Percentiles rank a stretch among this genome's conserved stretches.
Evolutionary conservation across 306 rosid species (phyloP).

Genomic region (Nissolia schottii): DNA sequence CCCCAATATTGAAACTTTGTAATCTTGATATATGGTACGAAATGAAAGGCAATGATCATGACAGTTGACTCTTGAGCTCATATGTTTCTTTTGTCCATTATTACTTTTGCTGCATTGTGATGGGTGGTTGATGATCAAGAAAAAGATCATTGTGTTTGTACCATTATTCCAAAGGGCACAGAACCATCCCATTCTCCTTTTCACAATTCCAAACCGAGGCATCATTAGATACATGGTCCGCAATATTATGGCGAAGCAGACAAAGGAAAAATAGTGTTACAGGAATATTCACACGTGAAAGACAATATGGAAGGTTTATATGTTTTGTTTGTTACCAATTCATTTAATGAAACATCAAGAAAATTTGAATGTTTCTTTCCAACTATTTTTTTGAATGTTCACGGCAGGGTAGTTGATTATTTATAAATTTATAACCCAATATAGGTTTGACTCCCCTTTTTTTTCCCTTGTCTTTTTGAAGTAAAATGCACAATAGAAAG

Average conservation of each 20-base stretch:
- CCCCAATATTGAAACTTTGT: background rate
- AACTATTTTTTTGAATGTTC: constrained; percentile 10
- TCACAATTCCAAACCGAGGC: constrained; percentile 18
- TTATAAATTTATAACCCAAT: background rate
- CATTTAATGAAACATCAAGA: constrained; percentile 8
- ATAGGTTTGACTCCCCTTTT: constrained; percentile 8
- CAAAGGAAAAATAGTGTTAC: background rate
- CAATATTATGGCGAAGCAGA: constrained; percentile 22
- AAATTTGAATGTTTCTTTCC: constrained; percentile 21
- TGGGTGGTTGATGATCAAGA: constrained; percentile 26
- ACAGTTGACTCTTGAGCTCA: constrained; percentile 16
- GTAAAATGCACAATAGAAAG: background rate
- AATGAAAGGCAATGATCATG: constrained; percentile 19
- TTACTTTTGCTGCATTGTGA: constrained; percentile 15
- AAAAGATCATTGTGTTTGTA: background rate
- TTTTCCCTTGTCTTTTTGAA: constrained; percentile 3
- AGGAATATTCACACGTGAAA: constrained; percentile 38
- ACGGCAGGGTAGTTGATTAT: constrained; percentile 13
- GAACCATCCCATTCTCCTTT: constrained; percentile 20
- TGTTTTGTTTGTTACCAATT: constrained; percentile 1
- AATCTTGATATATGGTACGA: constrained; percentile 7
- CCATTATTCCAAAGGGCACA: constrained; percentile 8
- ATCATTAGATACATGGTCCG: constrained; percentile 27
- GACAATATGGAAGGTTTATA: constrained; percentile 22
- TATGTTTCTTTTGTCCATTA: background rate